Evolutionary conservation across 139 green algal genomes (phyloP).

Genomic region (Chlamydomonas incerta): DNA sequence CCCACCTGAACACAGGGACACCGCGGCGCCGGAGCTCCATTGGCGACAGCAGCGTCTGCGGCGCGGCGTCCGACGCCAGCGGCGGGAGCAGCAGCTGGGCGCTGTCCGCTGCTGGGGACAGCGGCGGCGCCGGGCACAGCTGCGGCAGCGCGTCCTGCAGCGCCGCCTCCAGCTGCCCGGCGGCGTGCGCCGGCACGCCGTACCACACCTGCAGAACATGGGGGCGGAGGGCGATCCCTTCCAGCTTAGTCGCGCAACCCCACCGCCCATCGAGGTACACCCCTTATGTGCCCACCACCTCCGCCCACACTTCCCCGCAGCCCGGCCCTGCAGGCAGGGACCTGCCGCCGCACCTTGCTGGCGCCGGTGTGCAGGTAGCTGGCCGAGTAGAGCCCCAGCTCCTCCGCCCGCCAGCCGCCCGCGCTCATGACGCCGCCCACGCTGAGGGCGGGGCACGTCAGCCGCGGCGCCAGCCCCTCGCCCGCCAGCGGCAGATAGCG

Average conservation of each 20-base stretch:
- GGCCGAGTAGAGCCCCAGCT: conserved; percentile 93
- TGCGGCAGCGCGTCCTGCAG: conserved; percentile 81
- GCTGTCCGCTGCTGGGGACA: no score
- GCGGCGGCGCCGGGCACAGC: conserved; percentile 58
- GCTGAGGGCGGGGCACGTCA: no score
- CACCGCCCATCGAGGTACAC: no score
- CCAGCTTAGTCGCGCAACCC: no score
- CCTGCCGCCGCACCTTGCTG: conserved; percentile 8
- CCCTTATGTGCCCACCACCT: no score
- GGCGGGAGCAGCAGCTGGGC: no score
- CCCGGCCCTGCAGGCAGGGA: no score
- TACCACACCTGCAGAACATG: conserved; percentile 76
- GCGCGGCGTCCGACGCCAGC: no score
- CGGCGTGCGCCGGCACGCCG: conserved; percentile 75
- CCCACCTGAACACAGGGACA: conserved; percentile 83
- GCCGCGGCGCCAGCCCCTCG: no score
- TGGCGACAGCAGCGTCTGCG: conserved; percentile 83
- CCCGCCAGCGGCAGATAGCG: conserved; percentile 28
- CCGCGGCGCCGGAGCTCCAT: conserved; percentile 65
- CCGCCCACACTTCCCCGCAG: no score
- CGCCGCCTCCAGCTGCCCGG: conserved; percentile 76
- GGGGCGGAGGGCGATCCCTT: no score
- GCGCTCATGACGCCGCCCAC: conserved; percentile 83
- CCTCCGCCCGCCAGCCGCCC: conserved; percentile 91
- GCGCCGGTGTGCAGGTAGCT: conserved; percentile 90